Base-by-base conservation (phyloP, 2,329 filamentous ascomycete genomes). In the Cordyceps militaris region DNA sequence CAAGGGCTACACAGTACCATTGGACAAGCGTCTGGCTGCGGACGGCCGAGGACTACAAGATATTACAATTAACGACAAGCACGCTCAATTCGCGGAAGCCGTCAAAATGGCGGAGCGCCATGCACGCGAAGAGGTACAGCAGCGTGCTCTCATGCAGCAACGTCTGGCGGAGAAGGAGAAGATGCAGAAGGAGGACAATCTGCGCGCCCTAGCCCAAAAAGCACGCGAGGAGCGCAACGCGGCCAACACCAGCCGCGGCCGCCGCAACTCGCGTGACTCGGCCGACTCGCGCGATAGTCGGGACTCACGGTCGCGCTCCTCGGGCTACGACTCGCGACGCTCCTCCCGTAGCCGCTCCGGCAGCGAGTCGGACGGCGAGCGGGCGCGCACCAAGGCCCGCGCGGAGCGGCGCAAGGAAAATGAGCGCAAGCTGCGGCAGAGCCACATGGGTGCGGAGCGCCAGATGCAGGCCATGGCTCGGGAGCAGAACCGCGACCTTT, bases 51-150 rank as follows among this genome's bases (percentile, higher is more conserved):
- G 91, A 0, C 71, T 99, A 61, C 91, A 97, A 71, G 94, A 99
- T 69, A 85, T 96, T 43, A 88, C 91, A 7, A 97, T 99, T 74
- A 97, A 96, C 74, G 94, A 99, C 78, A 97, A 97, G 70, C 97
- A 99, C 69, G 93, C 93, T 2, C 91, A 96, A 66, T 95, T 99
- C 69, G 89, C 91, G 0, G 94, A 99, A 73, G 91, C 93, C 0
- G 76, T 99, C 38, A 95, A 94, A 71, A 95, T 94, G 63, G 94
- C 94, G 1, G 94, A 99, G 69, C 81, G 93, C 49, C 94, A 97
- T 70, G 94, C 94, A 8, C 84, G 94, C 67, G 94, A 99, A 68
- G 94, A 99, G 71, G 93, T 99, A 57, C 88, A 93, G 67, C 89
- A 96, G 70, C 84, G 94, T 63, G 87, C 91, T 8, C 79, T 90